A percentile compares a stretch with the other conserved stretches of the same genome.
These are phyloP conservation scores for Cladosporium sp. DNA, from an alignment of 2,329 filamentous ascomycete species.

Conservation along the genomic window DNA sequence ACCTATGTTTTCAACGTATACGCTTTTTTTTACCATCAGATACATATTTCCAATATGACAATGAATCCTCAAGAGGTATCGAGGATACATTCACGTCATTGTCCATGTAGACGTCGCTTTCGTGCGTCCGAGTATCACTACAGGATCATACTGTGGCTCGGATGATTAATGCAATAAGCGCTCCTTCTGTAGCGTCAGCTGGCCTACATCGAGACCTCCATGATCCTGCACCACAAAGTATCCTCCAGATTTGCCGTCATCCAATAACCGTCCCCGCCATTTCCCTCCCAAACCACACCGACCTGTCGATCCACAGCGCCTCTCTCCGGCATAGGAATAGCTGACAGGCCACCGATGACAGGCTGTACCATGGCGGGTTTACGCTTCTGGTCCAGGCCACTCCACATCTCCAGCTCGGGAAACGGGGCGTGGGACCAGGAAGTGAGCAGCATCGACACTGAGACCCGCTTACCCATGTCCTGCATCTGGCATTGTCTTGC, in stretches of 20 bases:
- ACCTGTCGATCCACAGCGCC: not conserved
- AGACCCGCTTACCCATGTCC: not conserved
- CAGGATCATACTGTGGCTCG: too few relatives aligned
- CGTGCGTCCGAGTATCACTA: too few relatives aligned
- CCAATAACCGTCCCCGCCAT: not conserved
- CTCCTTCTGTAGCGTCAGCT: too few relatives aligned
- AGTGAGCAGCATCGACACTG: not conserved
- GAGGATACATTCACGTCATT: too few relatives aligned
- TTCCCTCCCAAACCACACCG: not conserved
- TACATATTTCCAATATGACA: too few relatives aligned
- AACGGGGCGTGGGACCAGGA: conserved; percentile 10
- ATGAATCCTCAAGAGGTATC: too few relatives aligned
- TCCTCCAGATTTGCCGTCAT: conserved; percentile 4
- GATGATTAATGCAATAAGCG: too few relatives aligned
- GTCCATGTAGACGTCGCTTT: too few relatives aligned
- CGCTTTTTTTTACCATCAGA: too few relatives aligned
- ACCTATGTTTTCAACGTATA: too few relatives aligned
- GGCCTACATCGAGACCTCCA: not conserved
- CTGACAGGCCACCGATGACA: not conserved
- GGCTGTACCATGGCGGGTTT: not conserved
- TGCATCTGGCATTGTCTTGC: not conserved
- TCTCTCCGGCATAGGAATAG: not conserved
- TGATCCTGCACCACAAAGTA: not conserved
- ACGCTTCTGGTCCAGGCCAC: not conserved
- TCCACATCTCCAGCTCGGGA: not conserved